These are phyloP conservation scores for Serendipita vermifera DNA, from an alignment of 768 basidiomycete species.

Conservation along the genomic window DNA sequence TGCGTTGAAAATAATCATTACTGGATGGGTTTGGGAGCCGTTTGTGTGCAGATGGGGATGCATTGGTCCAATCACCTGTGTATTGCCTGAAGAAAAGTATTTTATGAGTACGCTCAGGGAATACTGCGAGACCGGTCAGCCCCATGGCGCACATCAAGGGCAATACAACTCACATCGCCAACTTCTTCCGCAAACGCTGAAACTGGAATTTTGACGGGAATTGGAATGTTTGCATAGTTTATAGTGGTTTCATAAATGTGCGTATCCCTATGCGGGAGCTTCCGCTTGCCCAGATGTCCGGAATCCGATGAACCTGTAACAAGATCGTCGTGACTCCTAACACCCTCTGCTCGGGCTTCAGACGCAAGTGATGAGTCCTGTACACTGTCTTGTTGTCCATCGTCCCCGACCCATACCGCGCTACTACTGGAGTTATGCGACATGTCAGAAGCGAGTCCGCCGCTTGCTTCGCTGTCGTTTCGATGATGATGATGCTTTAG, in stretches of 20 bases:
- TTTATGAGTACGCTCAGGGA: slow-evolving; percentile 83
- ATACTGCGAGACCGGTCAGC: slow-evolving; percentile 40
- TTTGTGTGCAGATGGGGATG: slow-evolving; percentile 93
- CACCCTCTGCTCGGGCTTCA: slow-evolving; percentile 28
- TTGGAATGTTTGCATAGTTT: slow-evolving; percentile 48
- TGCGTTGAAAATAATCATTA: slow-evolving; percentile 93
- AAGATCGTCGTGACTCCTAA: slow-evolving; percentile 55
- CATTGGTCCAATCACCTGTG: slow-evolving; percentile 53
- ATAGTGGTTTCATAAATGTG: slow-evolving; percentile 86
- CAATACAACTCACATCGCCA: slow-evolving; percentile 60
- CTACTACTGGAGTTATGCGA: slow-evolving; percentile 40
- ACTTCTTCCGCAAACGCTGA: slow-evolving; percentile 89
- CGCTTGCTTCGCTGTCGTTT: neutral
- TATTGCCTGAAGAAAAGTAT: slow-evolving; percentile 53
- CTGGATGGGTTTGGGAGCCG: slow-evolving; percentile 79
- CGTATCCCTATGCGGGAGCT: slow-evolving; percentile 44
- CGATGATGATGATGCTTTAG: neutral
- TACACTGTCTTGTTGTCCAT: slow-evolving; percentile 36
- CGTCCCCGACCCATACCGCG: slow-evolving; percentile 75
- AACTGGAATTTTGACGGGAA: slow-evolving; percentile 86
- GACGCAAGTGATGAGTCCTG: neutral
- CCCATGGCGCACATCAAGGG: neutral
- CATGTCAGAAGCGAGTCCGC: neutral
- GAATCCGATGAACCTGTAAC: slow-evolving; percentile 58
- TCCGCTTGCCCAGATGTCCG: slow-evolving; percentile 18